Base-by-base conservation (phyloP, 1,284 basidiomycete species). In the Phylloboletellus chloephorus region DNA sequence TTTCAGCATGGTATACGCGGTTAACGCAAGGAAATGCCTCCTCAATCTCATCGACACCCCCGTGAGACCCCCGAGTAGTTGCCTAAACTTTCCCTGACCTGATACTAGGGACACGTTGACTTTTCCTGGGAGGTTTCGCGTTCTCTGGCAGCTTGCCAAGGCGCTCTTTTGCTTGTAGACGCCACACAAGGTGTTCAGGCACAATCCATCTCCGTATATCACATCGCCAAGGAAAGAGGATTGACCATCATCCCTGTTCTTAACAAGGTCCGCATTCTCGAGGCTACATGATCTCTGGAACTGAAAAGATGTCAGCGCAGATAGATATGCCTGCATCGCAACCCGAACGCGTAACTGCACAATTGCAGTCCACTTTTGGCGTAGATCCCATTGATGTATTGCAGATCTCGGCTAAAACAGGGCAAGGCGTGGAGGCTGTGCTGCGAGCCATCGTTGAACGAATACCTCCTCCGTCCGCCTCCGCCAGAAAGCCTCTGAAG, bases 41-140 rank as follows among this genome's bases (percentile, higher is more conserved):
- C 76, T 99, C 51, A 98, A 98, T 64, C 72, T 98, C 24, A 95
- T 99, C 55, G 95, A 99, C 62, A 98, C 96, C 0, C 95, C 95
- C 32, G 85, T 84, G 54, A 42, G 78, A 66, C 33, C 13, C 7
- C 12, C 9, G 31, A 46, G 31, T 31, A 7, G 10, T 3, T 15
- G 15, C 17, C 6, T 4, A 11, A 32, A 21, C 7, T 16, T 42
- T 31, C 12, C 22, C 26, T 61, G 20, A 61, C 20, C 12, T 30
- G 21, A 23, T 33, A 40, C 11, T 48, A 86, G 81, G 93, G 93
- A 3, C 93, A 97, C 65, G 93, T 96, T 35, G 93, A 97, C 68
- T 97, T 97, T 65, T 79, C 88, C 45, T 95, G 94, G 80, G 96
- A 98, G 65, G 92, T 98, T 8, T 87, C 90, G 11, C 79, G 96